Evolutionary conservation across 257 asterid species (phyloP), one percentile per base, ranked within the genome.

Genomic region (Anisodus tanguticus): DNA sequence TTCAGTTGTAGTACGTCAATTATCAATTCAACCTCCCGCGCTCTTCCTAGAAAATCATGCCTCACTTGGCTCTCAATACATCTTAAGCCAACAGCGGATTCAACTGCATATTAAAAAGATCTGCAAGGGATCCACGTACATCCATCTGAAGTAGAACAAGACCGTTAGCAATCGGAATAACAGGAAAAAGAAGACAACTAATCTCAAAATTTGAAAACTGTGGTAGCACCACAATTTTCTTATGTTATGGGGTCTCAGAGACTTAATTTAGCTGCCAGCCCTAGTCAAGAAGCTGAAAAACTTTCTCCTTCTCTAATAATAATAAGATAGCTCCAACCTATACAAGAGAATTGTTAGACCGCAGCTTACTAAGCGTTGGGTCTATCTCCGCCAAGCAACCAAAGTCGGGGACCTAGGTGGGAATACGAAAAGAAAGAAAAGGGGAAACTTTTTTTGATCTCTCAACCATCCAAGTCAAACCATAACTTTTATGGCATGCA

Each of bases 81-180:
- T 76, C 81, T 76, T 51, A 53, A 53, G 49, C 82, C 87, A 92
- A 86, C 83, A 92, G 85, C 68, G 90, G 84, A 68, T 87, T 91
- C 93, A 96, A 87, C 90, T 96, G 99, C 90, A 81, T 85, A 86
- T 85, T 87, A 85, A 95, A 94, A 79, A 96, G 95, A 83, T 96
- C 97, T 0, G 98, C 92, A 54, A 96, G 92, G 45, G 98, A 97
- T 86, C 94, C 96, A 37, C 98, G 98, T 26, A 96, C 93, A 81
- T 95, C 98, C 95, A 96, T 93, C 99, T 96, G 97, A 58, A 68
- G 68, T 74, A 72, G 9, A 43, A 39, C 7, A 57, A 26, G 57
- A 45, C 4, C 11, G 15, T 71, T 57, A 70, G 51, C 59, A 58
- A 57, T 86, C 74, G 87, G 78, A 84, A 64, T 77, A 54, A 37